These are phyloP conservation scores for Ceratocystis papillata DNA, from an alignment of 2,329 filamentous ascomycete genomes.

Conservation along the genomic window DNA sequence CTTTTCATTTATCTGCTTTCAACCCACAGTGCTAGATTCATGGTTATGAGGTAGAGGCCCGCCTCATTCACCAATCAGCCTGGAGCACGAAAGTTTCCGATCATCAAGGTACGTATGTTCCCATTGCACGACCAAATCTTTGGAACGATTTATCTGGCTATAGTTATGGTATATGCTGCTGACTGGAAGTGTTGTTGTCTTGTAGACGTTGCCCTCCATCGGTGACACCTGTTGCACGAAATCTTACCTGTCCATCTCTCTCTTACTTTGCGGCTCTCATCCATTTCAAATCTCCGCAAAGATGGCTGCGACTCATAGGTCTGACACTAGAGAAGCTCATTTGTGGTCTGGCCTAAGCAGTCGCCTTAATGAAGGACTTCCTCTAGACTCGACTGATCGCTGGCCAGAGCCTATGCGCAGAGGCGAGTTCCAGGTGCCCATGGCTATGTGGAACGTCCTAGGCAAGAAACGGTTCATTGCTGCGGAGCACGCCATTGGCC, in stretches of 20 bases:
- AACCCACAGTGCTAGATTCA: not conserved
- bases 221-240: not conserved
- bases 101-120: not conserved
- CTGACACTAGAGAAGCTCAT: not conserved
- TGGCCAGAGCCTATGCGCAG: slow-evolving; percentile 22
- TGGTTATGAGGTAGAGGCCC: not conserved
- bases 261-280: not conserved
- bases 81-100: not conserved
- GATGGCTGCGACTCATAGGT: not conserved
- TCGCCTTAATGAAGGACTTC: slow-evolving; percentile 18
- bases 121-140: no score
- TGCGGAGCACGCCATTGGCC: slow-evolving; percentile 19
- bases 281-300: not conserved
- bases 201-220: not conserved
- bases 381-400: slow-evolving; percentile 20
- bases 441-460: slow-evolving; percentile 23
- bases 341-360: slow-evolving; percentile 9
- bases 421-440: slow-evolving; percentile 21
- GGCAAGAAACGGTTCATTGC: slow-evolving; percentile 19
- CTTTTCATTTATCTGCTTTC: not conserved
- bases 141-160: not conserved
- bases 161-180: not conserved
- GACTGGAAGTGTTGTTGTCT: not conserved
- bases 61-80: not conserved
- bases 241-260: not conserved